Evolutionary conservation across 306 rosid species (phyloP).

Genomic region (Medicago arabica): DNA sequence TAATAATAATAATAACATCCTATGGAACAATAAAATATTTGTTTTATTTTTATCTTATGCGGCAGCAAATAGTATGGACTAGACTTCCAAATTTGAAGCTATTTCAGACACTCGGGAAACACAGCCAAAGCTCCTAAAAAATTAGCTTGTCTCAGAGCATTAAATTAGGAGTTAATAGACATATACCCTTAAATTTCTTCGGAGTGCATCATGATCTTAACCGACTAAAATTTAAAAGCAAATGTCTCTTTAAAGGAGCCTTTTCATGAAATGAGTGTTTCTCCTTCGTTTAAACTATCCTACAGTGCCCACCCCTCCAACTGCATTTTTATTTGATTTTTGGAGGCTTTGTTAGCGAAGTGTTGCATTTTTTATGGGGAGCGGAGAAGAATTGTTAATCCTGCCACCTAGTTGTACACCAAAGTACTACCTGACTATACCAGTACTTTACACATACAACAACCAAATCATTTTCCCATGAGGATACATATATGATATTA

Average conservation of each 20-base stretch:
- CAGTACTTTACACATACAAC: neutral
- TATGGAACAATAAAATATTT: constrained; percentile 20
- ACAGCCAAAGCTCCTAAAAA: neutral
- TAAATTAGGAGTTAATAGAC: neutral
- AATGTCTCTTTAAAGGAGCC: neutral
- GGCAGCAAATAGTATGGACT: constrained; percentile 25
- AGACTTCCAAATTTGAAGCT: constrained; percentile 34
- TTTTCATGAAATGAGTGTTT: neutral
- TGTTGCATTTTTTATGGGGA: neutral
- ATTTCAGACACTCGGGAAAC: constrained; percentile 36
- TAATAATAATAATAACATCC: constrained; percentile 30
- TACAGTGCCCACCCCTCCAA: neutral
- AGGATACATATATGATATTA: neutral
- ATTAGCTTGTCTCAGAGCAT: neutral
- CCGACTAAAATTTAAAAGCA: neutral
- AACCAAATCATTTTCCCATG: neutral
- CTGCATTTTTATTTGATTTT: too few species aligned
- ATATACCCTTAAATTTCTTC: neutral
- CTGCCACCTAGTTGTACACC: neutral
- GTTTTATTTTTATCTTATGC: neutral
- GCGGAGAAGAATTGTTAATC: neutral
- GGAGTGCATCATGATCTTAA: constrained; percentile 9
- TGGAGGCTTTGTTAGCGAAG: neutral
- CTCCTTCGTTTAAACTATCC: neutral
- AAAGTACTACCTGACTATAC: neutral